phyloP scores from a whole-genome alignment of 257 asterid genomes.

The Cordia subcordata region DNA sequence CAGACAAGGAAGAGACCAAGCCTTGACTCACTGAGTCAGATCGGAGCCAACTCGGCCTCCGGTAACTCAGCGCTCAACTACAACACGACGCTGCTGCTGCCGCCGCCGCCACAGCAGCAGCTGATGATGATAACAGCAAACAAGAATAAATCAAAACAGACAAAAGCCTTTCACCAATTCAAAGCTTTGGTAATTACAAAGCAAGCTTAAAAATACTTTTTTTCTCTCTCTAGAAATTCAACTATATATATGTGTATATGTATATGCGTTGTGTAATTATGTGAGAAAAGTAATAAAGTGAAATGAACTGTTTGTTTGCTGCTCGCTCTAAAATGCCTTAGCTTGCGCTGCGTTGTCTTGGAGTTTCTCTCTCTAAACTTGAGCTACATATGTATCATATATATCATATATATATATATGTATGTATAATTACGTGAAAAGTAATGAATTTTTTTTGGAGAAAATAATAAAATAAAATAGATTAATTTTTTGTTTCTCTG shows the following conservation, averaged over 20 bases:
- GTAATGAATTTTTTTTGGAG: too few species aligned
- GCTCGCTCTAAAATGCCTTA: conserved; percentile 26
- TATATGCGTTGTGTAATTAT: not conserved
- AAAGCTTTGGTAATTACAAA: conserved; percentile 2
- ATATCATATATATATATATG: too few species aligned
- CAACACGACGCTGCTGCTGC: not conserved
- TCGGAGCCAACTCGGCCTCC: conserved; percentile 43
- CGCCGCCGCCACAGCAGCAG: too few species aligned
- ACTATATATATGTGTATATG: conserved; percentile 1
- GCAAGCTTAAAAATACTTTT: conserved; percentile 11
- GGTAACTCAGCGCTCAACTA: conserved; percentile 17
- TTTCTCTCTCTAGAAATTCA: conserved; percentile 19
- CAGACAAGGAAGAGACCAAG: conserved; percentile 40
- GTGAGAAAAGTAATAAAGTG: conserved; percentile 8
- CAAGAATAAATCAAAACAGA: conserved; percentile 2
- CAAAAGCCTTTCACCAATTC: not conserved
- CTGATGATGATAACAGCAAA: conserved; percentile 1
- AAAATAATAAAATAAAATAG: too few species aligned
- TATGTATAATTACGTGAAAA: too few species aligned
- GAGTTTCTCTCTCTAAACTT: conserved; percentile 2
- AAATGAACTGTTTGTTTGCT: not conserved
- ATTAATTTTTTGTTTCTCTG: too few species aligned
- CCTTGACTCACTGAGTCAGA: conserved; percentile 57
- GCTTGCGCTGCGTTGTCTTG: not conserved
- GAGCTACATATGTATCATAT: not conserved